Conservation (phyloP, 176 grass and related monocot genomes). For the Oryza nivara region DNA sequence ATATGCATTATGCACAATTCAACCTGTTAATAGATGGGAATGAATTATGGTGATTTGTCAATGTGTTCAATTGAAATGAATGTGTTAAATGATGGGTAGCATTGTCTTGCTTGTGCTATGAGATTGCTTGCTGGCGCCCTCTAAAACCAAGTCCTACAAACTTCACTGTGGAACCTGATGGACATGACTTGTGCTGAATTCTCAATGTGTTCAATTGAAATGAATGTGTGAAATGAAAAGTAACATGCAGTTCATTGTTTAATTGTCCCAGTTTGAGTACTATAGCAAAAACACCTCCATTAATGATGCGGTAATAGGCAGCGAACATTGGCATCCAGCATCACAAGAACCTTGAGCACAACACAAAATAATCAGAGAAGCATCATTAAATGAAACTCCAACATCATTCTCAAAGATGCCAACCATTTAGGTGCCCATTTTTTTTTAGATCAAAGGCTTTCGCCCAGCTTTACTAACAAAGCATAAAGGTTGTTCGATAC, state of each 20-base stretch:
- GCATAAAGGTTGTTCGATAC: no score
- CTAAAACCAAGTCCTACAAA: neutral
- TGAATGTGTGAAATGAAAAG: neutral
- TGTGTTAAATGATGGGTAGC: neutral
- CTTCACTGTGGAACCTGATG: neutral
- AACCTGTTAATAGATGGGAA: neutral
- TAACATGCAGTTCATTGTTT: neutral
- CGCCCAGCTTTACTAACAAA: no score
- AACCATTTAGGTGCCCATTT: neutral
- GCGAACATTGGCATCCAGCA: neutral
- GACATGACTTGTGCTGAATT: neutral
- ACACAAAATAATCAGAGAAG: neutral
- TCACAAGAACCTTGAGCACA: neutral
- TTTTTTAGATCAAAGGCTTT: no score
- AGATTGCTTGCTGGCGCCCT: neutral
- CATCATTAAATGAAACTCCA: neutral
- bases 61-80: neutral
- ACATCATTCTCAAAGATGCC: neutral
- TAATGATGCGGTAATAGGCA: neutral
- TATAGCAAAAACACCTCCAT: neutral
- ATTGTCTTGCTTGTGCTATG: neutral
- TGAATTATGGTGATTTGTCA: no score
- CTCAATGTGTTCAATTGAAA: neutral
- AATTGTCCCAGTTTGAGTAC: neutral
- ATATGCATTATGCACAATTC: neutral